Base-by-base conservation (phyloP, 768 basidiomycete species). In the Termitomyces sp. region DNA sequence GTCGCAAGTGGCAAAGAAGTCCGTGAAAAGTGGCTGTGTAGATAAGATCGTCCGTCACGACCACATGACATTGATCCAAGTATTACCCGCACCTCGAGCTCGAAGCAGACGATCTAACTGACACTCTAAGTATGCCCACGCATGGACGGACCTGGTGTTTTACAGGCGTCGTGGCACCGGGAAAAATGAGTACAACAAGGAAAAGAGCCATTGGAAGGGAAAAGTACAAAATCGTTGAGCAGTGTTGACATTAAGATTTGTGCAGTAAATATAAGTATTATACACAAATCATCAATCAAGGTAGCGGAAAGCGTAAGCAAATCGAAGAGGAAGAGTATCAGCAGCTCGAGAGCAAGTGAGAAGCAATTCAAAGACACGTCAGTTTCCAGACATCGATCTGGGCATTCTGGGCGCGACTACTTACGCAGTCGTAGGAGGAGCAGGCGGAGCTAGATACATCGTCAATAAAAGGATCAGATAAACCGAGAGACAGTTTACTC, bases 371-470 rank as follows among this genome's bases (percentile, higher is more conserved):
- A 40, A 30, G 18, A 40, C 24, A 51, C 24, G 20, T 52, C 12
- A 20, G 10, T 40, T 40, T 1, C n/a, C 24, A 51, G 36, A 37
- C 32, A 37, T 26, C 18, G 27, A 51, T 26, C 50, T 40, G 16
- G 13, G 47, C 30, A 24, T 50, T 61, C 52, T 36, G 24, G 26
- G 51, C 39, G 37, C 44, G 47, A 43, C 42, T 44, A 27, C 36
- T 66, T 56, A 67, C 34, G 69, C 65, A 45, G 64, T 61, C 50
- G 65, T 64, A 32, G 67, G 63, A 59, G 62, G 44, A 37, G 56
- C 37, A n/a, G 53, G 57, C 0, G 62, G 58, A 18, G 59, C 65
- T 65, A 24, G 14, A 52, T 36, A 39, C 12, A 43, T 16, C n/a
- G 34, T 61, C 44, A 60, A 42, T 43, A 32, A 9, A 20, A 14